A percentile compares a stretch with the other conserved stretches of the same genome.
Conservation (phyloP, 2,329 filamentous ascomycete species). For the Monilinia aucupariae region DNA sequence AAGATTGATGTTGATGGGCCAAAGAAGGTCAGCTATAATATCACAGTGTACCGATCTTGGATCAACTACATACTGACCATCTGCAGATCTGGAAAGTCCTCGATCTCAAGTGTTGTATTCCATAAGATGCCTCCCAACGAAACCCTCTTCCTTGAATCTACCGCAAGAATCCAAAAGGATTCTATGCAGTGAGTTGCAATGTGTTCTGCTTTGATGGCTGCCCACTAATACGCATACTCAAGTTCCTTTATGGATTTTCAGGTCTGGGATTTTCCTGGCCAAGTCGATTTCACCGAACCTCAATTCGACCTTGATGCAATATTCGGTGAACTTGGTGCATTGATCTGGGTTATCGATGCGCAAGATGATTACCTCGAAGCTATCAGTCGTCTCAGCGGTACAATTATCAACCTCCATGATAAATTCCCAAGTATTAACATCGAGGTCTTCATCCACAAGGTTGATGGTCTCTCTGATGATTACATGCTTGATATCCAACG, state of each 20-base stretch:
- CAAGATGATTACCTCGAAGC: conserved; percentile 97
- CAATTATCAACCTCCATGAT: conserved; percentile 82
- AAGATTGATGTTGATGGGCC: conserved; percentile 86
- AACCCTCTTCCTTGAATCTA: conserved; percentile 92
- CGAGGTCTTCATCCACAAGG: conserved; percentile 98
- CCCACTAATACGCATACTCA: conserved; percentile 15
- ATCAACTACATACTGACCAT: conserved; percentile 23
- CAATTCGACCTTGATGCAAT: conserved; percentile 89
- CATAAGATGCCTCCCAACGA: conserved; percentile 96
- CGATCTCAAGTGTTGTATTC: conserved; percentile 98
- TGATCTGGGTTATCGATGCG: conserved; percentile 98
- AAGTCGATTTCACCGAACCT: conserved; percentile 86
- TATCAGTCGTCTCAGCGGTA: conserved; percentile 77
- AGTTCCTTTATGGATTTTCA: conserved; percentile 99
- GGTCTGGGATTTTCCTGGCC: conserved; percentile 94
- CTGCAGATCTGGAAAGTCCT: conserved; percentile 89
- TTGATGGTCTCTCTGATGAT: conserved; percentile 94
- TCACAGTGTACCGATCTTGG: not conserved
- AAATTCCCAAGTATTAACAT: conserved; percentile 92
- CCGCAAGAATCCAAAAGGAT: conserved; percentile 88
- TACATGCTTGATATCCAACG: conserved; percentile 94
- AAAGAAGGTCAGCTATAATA: conserved; percentile 64
- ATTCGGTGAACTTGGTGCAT: conserved; percentile 86
- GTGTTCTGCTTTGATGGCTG: not conserved
- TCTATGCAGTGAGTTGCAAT: conserved; percentile 72